A percentile compares a stretch with the other conserved stretches of the same genome.
Conservation (phyloP, 768 basidiomycete genomes). For the Pisolithus microcarpus region DNA sequence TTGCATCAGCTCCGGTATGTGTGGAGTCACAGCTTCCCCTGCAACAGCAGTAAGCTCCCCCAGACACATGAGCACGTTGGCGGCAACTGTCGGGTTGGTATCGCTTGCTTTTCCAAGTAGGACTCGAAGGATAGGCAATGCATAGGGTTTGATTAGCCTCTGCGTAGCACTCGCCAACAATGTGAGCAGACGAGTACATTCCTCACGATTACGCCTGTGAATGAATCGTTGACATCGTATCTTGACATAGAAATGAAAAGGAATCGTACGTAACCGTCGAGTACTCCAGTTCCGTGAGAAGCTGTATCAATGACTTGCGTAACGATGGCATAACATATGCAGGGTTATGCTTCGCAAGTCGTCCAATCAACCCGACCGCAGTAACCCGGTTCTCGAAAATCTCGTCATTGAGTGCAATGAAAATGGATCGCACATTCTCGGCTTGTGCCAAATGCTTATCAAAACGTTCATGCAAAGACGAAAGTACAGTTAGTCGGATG, state of each 20-base stretch:
- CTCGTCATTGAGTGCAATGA: conserved; percentile 96
- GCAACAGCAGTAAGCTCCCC: conserved; percentile 91
- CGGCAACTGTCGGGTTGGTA: conserved; percentile 77
- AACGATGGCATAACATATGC: conserved; percentile 98
- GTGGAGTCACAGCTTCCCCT: conserved; percentile 81
- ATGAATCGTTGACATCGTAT: not conserved
- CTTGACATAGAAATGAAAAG: not conserved
- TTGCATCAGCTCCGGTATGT: conserved; percentile 83
- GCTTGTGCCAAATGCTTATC: conserved; percentile 97
- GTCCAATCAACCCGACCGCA: conserved; percentile 88
- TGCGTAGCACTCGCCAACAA: conserved; percentile 87
- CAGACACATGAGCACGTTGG: conserved; percentile 88
- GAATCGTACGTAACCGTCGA: conserved; percentile 74
- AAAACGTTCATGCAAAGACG: conserved; percentile 84
- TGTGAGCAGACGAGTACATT: conserved; percentile 86
- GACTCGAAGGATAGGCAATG: conserved; percentile 88
- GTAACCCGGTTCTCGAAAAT: conserved; percentile 87
- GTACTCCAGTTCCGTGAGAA: conserved; percentile 95
- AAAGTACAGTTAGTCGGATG: conserved; percentile 83
- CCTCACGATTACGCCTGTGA: conserved; percentile 75
- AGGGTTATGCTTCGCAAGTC: conserved; percentile 91
- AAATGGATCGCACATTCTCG: conserved; percentile 94
- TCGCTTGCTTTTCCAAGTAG: conserved; percentile 87
- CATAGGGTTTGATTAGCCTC: conserved; percentile 91
- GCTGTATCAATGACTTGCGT: conserved; percentile 90